Base-by-base conservation (phyloP, 768 basidiomycete genomes). In the Naematelia aurantialba region DNA sequence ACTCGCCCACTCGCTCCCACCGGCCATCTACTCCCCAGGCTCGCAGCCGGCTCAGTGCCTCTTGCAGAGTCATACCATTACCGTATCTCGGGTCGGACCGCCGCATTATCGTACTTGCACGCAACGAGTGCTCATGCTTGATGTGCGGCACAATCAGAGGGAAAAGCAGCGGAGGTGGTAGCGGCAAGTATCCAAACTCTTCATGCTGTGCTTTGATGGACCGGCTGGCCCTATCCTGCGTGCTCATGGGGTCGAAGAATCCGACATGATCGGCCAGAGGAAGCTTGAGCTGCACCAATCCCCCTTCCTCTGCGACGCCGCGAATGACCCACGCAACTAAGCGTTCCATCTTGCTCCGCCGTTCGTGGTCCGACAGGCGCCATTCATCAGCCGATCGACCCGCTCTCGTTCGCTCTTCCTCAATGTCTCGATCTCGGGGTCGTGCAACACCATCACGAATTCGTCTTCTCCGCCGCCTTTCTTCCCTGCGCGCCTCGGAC, bases 1-100 rank as follows among this genome's bases (percentile, higher is more conserved):
- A 70, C 42, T 67, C 66, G 1, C 62, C 60, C 2, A 70, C n/a
- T 30, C 69, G 59, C 60, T 73, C 72, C 72, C 72, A 73, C 49
- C 72, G 46, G 10, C 69, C 71, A 17, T 70, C 67, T 31, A 54
- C 52, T 1, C 72, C 69, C 65, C 72, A 70, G 12, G 51, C 4
- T 25, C 57, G 46, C 55, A 73, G 39, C 27, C 30, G 34, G 26
- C 5, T 25, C 0, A 61, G n/a, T 4, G 70, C 1, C 30, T 73
- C 61, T 27, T 63, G 62, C 3, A 67, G 13, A 4, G 53, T 62
- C 60, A 73, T 66, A 19, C 69, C 69, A 61, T 63, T 63, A 2
- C 51, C 45, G n/a, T 46, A 26, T 47, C 59, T 51, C 21, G 60
- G 54, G 62, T 70, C 69, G 1, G 25, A 27, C 12, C 57, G 55